Conservation (phyloP, 192 early-diverging fungal genomes). For the Chytriomyces sp. region DNA sequence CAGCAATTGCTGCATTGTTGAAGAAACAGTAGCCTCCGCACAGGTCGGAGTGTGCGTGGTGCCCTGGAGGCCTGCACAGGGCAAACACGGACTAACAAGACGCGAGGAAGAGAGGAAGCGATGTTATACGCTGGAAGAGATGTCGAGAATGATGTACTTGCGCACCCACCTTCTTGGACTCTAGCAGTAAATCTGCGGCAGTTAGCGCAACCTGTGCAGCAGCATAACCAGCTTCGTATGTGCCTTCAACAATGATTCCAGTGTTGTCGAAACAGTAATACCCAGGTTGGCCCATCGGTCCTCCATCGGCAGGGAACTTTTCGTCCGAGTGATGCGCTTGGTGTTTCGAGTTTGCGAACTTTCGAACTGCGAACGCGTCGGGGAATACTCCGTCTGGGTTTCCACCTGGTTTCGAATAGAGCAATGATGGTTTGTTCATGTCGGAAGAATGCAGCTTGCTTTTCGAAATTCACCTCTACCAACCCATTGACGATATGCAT, state of each 20-base stretch:
- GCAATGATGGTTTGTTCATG: slow-evolving; percentile 8
- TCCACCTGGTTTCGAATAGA: slow-evolving; percentile 43
- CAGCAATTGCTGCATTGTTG: slow-evolving; percentile 87
- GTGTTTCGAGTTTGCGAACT: slow-evolving; percentile 37
- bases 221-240: slow-evolving; percentile 66
- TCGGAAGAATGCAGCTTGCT: background rate
- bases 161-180: background rate
- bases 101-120: no score
- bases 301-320: slow-evolving; percentile 2
- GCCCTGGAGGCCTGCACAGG: slow-evolving; percentile 46
- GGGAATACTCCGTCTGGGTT: slow-evolving; percentile 63
- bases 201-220: slow-evolving; percentile 72
- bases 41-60: slow-evolving; percentile 35
- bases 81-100: slow-evolving; percentile 10
- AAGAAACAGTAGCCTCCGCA: slow-evolving; percentile 87
- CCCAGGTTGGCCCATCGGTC: slow-evolving; percentile 2
- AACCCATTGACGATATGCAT: slow-evolving; percentile 54
- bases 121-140: no score
- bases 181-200: slow-evolving; percentile 57
- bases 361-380: slow-evolving; percentile 51
- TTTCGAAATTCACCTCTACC: background rate
- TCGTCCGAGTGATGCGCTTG: background rate
- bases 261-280: slow-evolving; percentile 54
- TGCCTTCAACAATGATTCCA: slow-evolving; percentile 64
- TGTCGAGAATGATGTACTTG: no score